These are phyloP conservation scores for Ceratocystiopsis brevicomis DNA, from an alignment of 2,329 filamentous ascomycete genomes.

Conservation along the genomic window DNA sequence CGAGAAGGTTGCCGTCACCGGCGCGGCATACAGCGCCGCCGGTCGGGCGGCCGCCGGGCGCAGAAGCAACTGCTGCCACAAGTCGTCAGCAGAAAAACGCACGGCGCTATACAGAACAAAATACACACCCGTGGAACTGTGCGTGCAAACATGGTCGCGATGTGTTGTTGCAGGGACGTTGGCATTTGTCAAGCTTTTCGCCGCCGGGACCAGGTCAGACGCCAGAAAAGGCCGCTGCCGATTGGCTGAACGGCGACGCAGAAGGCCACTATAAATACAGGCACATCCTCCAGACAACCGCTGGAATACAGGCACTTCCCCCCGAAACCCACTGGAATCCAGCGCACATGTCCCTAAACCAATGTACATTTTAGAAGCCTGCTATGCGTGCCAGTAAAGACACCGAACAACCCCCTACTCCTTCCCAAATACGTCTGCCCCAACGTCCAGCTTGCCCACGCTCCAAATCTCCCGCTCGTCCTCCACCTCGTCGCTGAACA, in stretches of 20 bases:
- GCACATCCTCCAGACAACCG: background rate
- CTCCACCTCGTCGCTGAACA: slow-evolving; percentile 80
- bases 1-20: too few relatives aligned
- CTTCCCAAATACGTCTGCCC: slow-evolving; percentile 37
- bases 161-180: background rate
- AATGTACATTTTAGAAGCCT: background rate
- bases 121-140: slow-evolving; percentile 3
- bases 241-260: background rate
- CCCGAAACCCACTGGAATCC: too few relatives aligned
- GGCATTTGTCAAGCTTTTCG: slow-evolving; percentile 1
- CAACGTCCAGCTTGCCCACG: slow-evolving; percentile 71
- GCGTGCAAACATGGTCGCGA: slow-evolving; percentile 6
- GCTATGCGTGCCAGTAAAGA: too few relatives aligned
- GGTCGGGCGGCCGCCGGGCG: slow-evolving; percentile 1
- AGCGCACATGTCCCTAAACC: too few relatives aligned
- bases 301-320: background rate
- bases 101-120: fast-evolving
- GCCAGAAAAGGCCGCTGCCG: background rate
- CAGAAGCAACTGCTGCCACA: slow-evolving; percentile 1
- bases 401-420: too few relatives aligned
- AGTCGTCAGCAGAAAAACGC: background rate
- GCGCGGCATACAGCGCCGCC: too few relatives aligned
- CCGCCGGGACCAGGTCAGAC: too few relatives aligned
- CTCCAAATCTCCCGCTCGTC: slow-evolving; percentile 95
- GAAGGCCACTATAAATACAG: background rate